Percentiles rank a stretch among this genome's conserved stretches.
Conservation (phyloP, 768 basidiomycete species). For the Suillus placidus region DNA sequence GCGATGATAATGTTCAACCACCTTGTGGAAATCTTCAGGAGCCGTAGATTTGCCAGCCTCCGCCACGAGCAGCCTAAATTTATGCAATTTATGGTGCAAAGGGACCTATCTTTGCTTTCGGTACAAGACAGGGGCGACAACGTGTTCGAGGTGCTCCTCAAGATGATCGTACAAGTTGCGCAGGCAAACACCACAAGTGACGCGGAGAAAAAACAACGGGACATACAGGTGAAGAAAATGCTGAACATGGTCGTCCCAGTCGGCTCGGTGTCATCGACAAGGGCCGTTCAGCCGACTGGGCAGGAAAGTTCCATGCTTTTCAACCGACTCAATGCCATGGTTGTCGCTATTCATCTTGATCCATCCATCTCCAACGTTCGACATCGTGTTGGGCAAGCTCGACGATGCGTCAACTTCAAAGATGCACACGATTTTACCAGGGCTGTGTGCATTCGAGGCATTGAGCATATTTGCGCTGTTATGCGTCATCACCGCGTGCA, state of each 20-base stretch:
- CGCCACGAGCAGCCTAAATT: slow-evolving; percentile 62
- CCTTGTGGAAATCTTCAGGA: slow-evolving; percentile 74
- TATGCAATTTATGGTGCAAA: slow-evolving; percentile 66
- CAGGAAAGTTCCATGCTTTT: slow-evolving; percentile 74
- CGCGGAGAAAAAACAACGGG: slow-evolving; percentile 36
- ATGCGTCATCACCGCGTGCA: slow-evolving; percentile 55
- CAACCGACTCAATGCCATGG: slow-evolving; percentile 78
- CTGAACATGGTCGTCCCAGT: slow-evolving; percentile 74
- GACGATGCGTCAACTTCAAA: slow-evolving; percentile 68
- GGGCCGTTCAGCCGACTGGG: slow-evolving; percentile 48
- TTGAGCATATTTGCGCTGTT: slow-evolving; percentile 69
- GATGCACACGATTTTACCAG: slow-evolving; percentile 65
- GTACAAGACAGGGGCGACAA: slow-evolving; percentile 60
- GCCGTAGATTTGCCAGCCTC: slow-evolving; percentile 76
- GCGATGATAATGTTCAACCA: slow-evolving; percentile 60
- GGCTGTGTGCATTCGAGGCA: slow-evolving; percentile 71
- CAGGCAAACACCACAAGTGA: slow-evolving; percentile 34
- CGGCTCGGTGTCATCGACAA: slow-evolving; percentile 65
- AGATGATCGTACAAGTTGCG: slow-evolving; percentile 72
- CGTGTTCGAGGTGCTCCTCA: slow-evolving; percentile 78
- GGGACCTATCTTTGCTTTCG: slow-evolving; percentile 55
- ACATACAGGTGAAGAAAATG: slow-evolving; percentile 61
- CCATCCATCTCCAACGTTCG: slow-evolving; percentile 47
- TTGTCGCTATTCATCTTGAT: slow-evolving; percentile 71
- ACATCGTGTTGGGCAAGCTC: slow-evolving; percentile 64